Evolutionary conservation across 805 yeast genomes (phyloP).

Genomic region (Suhomyces sp.): DNA sequence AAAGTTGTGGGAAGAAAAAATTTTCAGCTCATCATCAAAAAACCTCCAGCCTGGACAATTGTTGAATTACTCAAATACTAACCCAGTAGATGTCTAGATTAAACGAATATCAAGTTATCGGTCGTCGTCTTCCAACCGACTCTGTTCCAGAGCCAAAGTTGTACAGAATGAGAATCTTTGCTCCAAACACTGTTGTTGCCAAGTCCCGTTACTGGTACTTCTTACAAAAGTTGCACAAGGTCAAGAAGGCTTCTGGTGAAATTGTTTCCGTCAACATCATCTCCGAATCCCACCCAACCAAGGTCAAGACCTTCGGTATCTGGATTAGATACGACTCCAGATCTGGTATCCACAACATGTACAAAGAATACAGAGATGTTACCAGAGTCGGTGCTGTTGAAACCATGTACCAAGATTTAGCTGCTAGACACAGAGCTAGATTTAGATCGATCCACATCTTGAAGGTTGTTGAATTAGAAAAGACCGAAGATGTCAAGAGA

Average conservation of each 20-base stretch:
- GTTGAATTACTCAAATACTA: constrained; percentile 4
- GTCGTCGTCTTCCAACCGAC: constrained; percentile 99
- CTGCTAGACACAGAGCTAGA: constrained; percentile 99
- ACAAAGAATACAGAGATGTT: constrained; percentile 99
- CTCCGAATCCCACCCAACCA: constrained; percentile 95
- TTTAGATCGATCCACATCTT: constrained; percentile 99
- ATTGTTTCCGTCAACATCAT: constrained; percentile 89
- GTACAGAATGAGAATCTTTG: constrained; percentile 99
- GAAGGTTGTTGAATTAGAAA: constrained; percentile 98
- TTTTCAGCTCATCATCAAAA: background rate
- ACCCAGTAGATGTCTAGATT: constrained; percentile 72
- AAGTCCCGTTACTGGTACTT: constrained; percentile 99
- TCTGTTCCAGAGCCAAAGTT: constrained; percentile 99
- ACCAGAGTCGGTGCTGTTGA: constrained; percentile 99
- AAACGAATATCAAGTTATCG: constrained; percentile 99
- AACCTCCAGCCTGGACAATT: background rate
- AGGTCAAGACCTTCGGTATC: constrained; percentile 99
- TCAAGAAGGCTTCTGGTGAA: constrained; percentile 99
- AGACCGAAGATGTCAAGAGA: constrained; percentile 98
- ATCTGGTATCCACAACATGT: constrained; percentile 99
- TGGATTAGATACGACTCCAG: constrained; percentile 99
- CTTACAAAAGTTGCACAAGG: constrained; percentile 98
- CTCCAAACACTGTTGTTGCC: constrained; percentile 98
- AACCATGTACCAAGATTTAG: constrained; percentile 98
- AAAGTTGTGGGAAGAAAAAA: background rate